phyloP scores from a whole-genome alignment of 1,139 yeast species.

The Scheffersomyces titani region DNA sequence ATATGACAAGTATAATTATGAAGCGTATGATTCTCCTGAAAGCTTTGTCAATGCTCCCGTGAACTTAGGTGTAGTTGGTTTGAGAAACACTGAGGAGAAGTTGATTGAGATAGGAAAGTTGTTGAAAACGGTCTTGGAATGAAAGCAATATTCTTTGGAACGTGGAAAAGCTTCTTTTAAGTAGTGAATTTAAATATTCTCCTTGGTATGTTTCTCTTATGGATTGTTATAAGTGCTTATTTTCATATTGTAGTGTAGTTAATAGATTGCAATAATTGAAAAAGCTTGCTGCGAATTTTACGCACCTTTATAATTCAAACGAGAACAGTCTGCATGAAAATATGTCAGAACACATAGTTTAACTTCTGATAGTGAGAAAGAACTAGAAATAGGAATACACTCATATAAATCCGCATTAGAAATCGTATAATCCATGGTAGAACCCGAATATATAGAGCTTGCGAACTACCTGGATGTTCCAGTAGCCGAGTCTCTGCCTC shows the following conservation, averaged over 20 bases:
- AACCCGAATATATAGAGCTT: slow-evolving; percentile 12
- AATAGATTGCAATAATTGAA: background rate
- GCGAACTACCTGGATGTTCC: slow-evolving; percentile 6
- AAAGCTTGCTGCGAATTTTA: background rate
- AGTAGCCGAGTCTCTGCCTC: background rate
- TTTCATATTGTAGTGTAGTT: background rate
- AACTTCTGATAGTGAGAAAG: background rate
- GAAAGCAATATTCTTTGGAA: background rate
- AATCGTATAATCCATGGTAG: background rate
- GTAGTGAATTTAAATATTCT: no score
- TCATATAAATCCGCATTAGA: background rate
- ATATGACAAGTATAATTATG: slow-evolving; percentile 12
- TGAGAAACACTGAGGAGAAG: slow-evolving; percentile 20
- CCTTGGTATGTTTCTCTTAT: background rate
- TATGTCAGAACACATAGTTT: background rate
- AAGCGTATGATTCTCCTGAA: slow-evolving; percentile 15
- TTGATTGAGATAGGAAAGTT: slow-evolving; percentile 15
- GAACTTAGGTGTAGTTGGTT: slow-evolving; percentile 17
- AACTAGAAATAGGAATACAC: no score
- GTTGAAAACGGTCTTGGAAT: slow-evolving; percentile 1
- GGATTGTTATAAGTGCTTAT: background rate
- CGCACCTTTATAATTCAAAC: background rate
- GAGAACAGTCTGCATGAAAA: background rate
- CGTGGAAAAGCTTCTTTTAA: background rate
- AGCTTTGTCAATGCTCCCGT: slow-evolving; percentile 19